These are phyloP conservation scores for Fusarium avenaceum DNA, from an alignment of 2,329 filamentous ascomycete species.

Conservation along the genomic window DNA sequence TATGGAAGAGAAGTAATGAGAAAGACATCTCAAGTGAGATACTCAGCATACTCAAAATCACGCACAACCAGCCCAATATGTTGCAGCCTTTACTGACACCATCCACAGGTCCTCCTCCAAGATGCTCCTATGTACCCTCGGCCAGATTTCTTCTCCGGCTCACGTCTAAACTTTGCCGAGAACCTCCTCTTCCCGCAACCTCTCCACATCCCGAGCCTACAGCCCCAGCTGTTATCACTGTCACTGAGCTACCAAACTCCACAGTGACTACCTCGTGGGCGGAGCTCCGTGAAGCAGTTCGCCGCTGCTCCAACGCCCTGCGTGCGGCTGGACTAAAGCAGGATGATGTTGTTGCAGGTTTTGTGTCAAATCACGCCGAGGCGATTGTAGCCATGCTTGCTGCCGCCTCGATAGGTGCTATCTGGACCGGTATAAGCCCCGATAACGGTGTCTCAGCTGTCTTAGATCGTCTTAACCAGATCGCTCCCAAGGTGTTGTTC, in stretches of 20 bases:
- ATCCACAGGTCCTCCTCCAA: slow-evolving; percentile 73
- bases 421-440: slow-evolving; percentile 94
- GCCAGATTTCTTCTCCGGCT: slow-evolving; percentile 84
- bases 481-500: slow-evolving; percentile 85
- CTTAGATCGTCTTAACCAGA: slow-evolving; percentile 87
- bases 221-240: slow-evolving; percentile 80
- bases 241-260: slow-evolving; percentile 78
- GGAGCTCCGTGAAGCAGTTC: slow-evolving; percentile 82
- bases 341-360: slow-evolving; percentile 74
- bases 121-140: slow-evolving; percentile 84
- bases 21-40: slow-evolving; percentile 27
- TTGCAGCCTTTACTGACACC: slow-evolving; percentile 22
- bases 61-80: neutral
- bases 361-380: slow-evolving; percentile 90
- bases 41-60: neutral
- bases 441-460: slow-evolving; percentile 94
- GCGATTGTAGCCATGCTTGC: slow-evolving; percentile 90
- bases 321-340: slow-evolving; percentile 72
- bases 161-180: slow-evolving; percentile 91
- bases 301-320: slow-evolving; percentile 78
- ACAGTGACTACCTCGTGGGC: slow-evolving; percentile 76
- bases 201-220: slow-evolving; percentile 62
- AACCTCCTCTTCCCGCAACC: slow-evolving; percentile 84
- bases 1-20: slow-evolving; percentile 53
- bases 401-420: slow-evolving; percentile 82